Percentiles rank a stretch among this genome's conserved stretches.
phyloP scores from a whole-genome alignment of 331 rosid species.

The Malus hybrid region DNA sequence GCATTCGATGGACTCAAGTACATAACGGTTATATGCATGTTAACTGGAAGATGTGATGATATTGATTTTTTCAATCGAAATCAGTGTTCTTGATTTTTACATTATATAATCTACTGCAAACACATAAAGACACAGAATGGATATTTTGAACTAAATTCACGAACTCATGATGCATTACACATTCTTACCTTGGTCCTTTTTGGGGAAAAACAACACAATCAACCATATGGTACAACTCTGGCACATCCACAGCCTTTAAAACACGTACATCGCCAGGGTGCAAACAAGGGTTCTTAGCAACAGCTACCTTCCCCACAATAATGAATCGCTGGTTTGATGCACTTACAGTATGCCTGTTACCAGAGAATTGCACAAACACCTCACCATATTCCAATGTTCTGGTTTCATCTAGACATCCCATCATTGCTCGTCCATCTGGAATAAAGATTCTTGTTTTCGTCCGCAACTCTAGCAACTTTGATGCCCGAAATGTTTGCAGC shows the following conservation, averaged over 20 bases:
- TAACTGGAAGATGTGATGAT: too few relatives aligned
- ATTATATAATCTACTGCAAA: neutral
- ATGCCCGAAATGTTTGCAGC: slow-evolving; percentile 61
- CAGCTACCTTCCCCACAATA: slow-evolving; percentile 23
- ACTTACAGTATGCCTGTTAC: neutral
- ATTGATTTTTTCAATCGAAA: neutral
- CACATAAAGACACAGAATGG: too few relatives aligned
- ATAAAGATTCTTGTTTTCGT: slow-evolving; percentile 57
- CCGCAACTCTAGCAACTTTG: slow-evolving; percentile 43
- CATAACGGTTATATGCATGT: neutral
- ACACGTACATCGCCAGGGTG: slow-evolving; percentile 59
- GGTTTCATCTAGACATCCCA: slow-evolving; percentile 58
- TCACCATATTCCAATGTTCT: slow-evolving; percentile 53
- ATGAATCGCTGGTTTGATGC: neutral
- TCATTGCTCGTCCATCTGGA: slow-evolving; percentile 50
- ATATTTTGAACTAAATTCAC: too few relatives aligned
- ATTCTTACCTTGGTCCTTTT: slow-evolving; percentile 35
- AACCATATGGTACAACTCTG: slow-evolving; percentile 65
- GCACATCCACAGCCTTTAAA: slow-evolving; percentile 50
- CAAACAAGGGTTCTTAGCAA: slow-evolving; percentile 52
- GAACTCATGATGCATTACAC: too few relatives aligned
- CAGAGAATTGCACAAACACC: slow-evolving; percentile 40
- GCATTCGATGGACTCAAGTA: neutral
- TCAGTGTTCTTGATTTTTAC: neutral
- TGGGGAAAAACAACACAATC: slow-evolving; percentile 59